Base-by-base conservation (phyloP, 148 eudicot genomes). In the Rhododendron molle region DNA sequence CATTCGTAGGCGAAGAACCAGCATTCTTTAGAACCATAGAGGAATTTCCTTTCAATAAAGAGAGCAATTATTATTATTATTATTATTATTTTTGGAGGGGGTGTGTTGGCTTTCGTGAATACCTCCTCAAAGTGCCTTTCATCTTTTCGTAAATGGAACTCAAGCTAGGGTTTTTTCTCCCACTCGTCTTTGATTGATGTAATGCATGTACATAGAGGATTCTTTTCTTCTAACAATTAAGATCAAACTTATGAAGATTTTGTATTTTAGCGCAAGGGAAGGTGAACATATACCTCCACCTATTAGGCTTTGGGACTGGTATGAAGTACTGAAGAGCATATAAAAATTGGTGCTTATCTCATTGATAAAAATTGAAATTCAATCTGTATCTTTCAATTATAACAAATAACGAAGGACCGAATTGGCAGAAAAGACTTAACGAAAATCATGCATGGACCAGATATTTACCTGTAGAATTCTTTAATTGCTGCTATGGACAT, bases 391-490 rank as follows among this genome's bases (percentile, higher is more conserved):
- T 52, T 81, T 36, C 21, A 81, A 40, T 81, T 32, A 18, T 20
- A 8, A 73, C 65, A 49, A 74, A 77, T 21, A 52, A 18, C 14
- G 28, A 80, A 74, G 6, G 69, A 78, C 78, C 40, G 9, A 32
- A 40, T 38, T 67, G 52, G 6, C 72, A 62, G 67, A 46, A 36
- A 73, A 80, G 58, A 32, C 28, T 13, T 13, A 23, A 36, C 14
- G 52, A 52, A 47, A 72, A 44, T 78, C 76, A 50, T 23, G 71
- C 73, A 83, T 20, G 44, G 69, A 62, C 58, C 28, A 21, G 26
- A 46, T 28, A 32, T 62, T 85, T 87, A 94, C 98, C 98, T 94
- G 91, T 95, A 95, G 76, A 85, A 95, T 88, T 95, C 98, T 85
- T 88, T 93, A 76, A 95, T 94, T 81, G 98, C 82, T 82, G 94